Conservation (phyloP, 2,329 filamentous ascomycete species). For the Stagonosporopsis tanaceti region DNA sequence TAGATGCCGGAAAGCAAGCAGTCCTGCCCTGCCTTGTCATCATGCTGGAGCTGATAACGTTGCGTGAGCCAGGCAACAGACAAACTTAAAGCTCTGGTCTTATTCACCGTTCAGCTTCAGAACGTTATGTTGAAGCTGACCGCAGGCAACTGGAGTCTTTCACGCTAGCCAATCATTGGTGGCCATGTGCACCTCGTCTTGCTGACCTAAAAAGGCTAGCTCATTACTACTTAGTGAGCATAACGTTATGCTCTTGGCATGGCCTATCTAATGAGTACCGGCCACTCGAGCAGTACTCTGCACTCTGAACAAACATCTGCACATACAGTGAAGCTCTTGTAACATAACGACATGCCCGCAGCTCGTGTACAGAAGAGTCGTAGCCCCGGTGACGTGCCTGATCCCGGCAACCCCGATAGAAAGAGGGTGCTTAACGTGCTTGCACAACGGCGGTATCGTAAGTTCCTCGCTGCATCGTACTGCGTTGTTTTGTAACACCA, state of each 20-base stretch:
- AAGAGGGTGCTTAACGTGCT: conserved; percentile 44
- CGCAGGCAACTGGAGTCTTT: neutral
- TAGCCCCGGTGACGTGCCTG: conserved; percentile 31
- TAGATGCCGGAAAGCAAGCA: neutral
- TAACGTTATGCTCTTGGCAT: conserved; percentile 36
- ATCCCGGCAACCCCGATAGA: conserved; percentile 38
- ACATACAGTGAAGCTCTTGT: conserved; percentile 2
- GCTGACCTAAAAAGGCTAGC: conserved; percentile 3
- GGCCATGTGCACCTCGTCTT: conserved; percentile 4
- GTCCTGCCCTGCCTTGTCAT: neutral
- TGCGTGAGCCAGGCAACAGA: neutral
- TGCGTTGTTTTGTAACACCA: neutral
- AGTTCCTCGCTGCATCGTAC: neutral
- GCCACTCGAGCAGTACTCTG: neutral
- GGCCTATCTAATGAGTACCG: conserved; percentile 11
- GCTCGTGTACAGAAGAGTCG: conserved; percentile 30
- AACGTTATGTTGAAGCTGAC: neutral
- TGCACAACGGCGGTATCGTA: conserved; percentile 44
- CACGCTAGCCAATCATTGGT: conserved; percentile 4
- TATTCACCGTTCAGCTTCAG: neutral
- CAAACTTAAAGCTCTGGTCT: neutral
- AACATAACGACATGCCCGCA: conserved; percentile 35
- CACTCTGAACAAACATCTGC: conserved; percentile 12
- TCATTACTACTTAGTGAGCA: conserved; percentile 11
- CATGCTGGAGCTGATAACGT: neutral